Base-by-base conservation (phyloP, 371 early-diverging fungal species). In the Apophysomyces sp. region DNA sequence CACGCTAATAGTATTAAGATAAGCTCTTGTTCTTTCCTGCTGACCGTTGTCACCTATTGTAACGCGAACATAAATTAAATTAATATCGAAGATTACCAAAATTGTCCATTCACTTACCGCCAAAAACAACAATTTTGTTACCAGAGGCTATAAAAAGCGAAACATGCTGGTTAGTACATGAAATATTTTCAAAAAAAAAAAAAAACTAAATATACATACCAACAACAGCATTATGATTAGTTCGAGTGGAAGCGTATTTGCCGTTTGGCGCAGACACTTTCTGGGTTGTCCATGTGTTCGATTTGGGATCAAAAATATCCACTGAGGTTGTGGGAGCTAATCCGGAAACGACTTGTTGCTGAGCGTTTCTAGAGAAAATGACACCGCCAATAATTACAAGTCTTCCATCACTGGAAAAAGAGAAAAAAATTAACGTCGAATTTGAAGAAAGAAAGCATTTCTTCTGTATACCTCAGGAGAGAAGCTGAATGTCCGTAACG, bases 351-450 rank as follows among this genome's bases (percentile, higher is more conserved):
- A n/a, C n/a, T n/a, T n/a, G n/a, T n/a, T n/a, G n/a, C 4, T 15
- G 15, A 3, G 30, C 53, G 12, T 40, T 16, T 36, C 31, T 27
- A 5, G 55, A 41, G 15, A 57, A n/a, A 6, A 55, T 32, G 15
- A 72, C 61, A 72, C 80, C 80, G 55, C 80, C 80, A 60, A 73
- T 52, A 52, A 80, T 60, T 37, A 80, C 77, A 26, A 80, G 55
- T 57, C 67, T 55, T 12, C 77, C 77, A 57, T 66, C 68, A 60
- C 76, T 77, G 60, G 30, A 52, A 65, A 34, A 59, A 57, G 4
- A 13, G 34, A 44, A 62, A 62, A 54, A 41, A 56, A 36, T 21
- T 36, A 12, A 52, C 15, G 11, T 57, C 52, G 55, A 40, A 16
- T 51, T 39, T 30, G 21, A 57, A 65, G 12, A 52, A 57, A 41